Percentiles rank a stretch among this genome's conserved stretches.
These are phyloP conservation scores for Leccinum aurantiacum DNA, from an alignment of 768 basidiomycete genomes.

Conservation along the genomic window DNA sequence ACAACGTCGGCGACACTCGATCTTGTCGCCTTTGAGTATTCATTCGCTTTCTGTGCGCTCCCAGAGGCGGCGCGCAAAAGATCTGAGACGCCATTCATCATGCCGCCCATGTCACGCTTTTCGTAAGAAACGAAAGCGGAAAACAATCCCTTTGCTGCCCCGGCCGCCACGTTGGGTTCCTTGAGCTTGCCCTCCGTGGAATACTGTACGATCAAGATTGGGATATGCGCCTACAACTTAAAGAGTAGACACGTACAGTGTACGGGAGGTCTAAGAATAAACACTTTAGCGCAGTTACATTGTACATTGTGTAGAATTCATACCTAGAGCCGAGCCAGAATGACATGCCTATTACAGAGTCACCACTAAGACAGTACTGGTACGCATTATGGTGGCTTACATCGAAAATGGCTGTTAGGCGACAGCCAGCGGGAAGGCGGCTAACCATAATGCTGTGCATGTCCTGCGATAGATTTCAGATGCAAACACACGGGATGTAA, in stretches of 20 bases:
- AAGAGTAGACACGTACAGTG: constrained; percentile 41
- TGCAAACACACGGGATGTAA: background rate
- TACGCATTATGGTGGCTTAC: constrained; percentile 42
- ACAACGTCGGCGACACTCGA: constrained; percentile 87
- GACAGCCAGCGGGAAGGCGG: constrained; percentile 80
- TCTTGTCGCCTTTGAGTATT: constrained; percentile 59
- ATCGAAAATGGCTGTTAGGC: constrained; percentile 81
- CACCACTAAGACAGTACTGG: background rate
- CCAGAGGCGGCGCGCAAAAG: constrained; percentile 77
- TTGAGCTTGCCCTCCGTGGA: constrained; percentile 95
- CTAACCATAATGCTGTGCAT: constrained; percentile 82
- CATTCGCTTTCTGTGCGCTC: constrained; percentile 58
- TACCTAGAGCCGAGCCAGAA: constrained; percentile 85
- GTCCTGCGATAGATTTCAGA: constrained; percentile 37
- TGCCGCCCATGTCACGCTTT: constrained; percentile 76
- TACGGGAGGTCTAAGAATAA: constrained; percentile 59
- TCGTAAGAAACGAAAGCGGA: constrained; percentile 75
- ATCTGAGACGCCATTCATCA: constrained; percentile 70
- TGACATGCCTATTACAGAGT: constrained; percentile 65
- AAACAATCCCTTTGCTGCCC: constrained; percentile 86
- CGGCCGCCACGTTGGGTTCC: constrained; percentile 85
- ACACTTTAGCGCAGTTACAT: background rate
- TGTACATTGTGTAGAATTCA: constrained; percentile 12
- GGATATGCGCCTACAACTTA: background rate
- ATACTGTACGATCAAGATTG: constrained; percentile 49